A percentile compares a stretch with the other conserved stretches of the same genome.
These are phyloP conservation scores for Plasmopara muralis DNA, from an alignment of 352 stramenopile species.

Conservation along the genomic window DNA sequence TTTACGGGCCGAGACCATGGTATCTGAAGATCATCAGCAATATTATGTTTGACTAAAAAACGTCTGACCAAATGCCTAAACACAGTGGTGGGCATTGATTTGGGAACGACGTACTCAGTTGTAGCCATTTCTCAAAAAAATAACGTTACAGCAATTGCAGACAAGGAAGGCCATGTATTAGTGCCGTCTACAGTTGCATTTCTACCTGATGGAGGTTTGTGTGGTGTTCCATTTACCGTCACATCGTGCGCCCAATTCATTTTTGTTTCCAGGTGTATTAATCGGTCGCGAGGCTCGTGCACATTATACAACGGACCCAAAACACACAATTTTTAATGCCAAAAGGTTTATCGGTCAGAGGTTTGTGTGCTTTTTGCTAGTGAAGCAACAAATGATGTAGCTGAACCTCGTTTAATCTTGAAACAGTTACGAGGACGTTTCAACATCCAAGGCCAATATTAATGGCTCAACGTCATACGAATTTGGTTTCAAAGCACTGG, in stretches of 20 bases:
- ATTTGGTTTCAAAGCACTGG: slow-evolving; percentile 25
- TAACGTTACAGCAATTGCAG: slow-evolving; percentile 54
- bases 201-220: slow-evolving; percentile 36
- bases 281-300: slow-evolving; percentile 43
- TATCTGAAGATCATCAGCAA: slow-evolving; percentile 3
- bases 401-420: slow-evolving; percentile 2
- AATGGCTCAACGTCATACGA: slow-evolving; percentile 35
- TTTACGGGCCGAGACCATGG: slow-evolving; percentile 59
- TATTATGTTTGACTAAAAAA: slow-evolving; percentile 2
- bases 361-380: slow-evolving; percentile 10
- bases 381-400: neutral
- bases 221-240: neutral
- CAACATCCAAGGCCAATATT: slow-evolving; percentile 8
- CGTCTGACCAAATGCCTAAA: neutral
- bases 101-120: slow-evolving; percentile 75
- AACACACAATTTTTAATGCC: slow-evolving; percentile 68
- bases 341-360: slow-evolving; percentile 65
- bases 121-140: slow-evolving; percentile 62
- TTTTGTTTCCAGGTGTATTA: slow-evolving; percentile 23
- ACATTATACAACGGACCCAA: slow-evolving; percentile 43
- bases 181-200: slow-evolving; percentile 66
- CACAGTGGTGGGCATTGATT: slow-evolving; percentile 58
- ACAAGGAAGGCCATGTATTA: slow-evolving; percentile 39
- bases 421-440: slow-evolving; percentile 27
- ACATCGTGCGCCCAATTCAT: neutral